Conservation (phyloP, 2,329 filamentous ascomycete genomes). For the Exophiala mesophila region DNA sequence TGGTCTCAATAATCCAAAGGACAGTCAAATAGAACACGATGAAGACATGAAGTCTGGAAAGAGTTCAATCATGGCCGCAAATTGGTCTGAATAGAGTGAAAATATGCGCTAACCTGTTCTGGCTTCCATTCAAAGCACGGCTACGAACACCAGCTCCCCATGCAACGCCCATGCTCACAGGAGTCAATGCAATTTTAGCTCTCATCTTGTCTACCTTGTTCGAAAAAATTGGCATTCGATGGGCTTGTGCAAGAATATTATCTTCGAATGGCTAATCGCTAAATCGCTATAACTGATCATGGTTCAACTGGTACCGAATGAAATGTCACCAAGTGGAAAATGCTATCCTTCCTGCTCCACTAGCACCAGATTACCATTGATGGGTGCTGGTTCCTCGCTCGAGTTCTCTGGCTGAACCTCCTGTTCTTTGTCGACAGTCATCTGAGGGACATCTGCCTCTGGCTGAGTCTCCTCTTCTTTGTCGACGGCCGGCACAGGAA, state of each 20-base stretch:
- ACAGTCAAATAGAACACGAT: too few species aligned
- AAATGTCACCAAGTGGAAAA: neutral
- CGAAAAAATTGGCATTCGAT: too few species aligned
- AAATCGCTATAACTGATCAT: constrained; percentile 1
- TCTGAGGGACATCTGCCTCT: neutral
- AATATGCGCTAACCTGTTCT: too few species aligned
- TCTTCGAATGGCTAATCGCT: constrained; percentile 2
- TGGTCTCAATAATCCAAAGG: too few species aligned
- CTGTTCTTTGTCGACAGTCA: neutral
- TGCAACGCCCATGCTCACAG: too few species aligned
- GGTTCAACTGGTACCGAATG: constrained; percentile 1
- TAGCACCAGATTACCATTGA: neutral
- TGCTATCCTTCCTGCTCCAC: neutral
- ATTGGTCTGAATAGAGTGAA: too few species aligned
- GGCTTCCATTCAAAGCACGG: too few species aligned
- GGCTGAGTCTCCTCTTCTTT: neutral
- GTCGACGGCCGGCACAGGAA: neutral
- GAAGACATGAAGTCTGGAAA: too few species aligned
- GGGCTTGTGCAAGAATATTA: neutral
- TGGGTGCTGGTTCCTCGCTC: neutral
- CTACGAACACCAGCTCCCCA: too few species aligned
- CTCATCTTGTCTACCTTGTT: too few species aligned
- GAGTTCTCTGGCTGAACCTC: neutral
- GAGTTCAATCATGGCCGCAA: too few species aligned
- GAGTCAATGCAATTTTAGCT: too few species aligned